phyloP scores from a whole-genome alignment of 1,139 yeast genomes.

The Sugiyamaella japonica region DNA sequence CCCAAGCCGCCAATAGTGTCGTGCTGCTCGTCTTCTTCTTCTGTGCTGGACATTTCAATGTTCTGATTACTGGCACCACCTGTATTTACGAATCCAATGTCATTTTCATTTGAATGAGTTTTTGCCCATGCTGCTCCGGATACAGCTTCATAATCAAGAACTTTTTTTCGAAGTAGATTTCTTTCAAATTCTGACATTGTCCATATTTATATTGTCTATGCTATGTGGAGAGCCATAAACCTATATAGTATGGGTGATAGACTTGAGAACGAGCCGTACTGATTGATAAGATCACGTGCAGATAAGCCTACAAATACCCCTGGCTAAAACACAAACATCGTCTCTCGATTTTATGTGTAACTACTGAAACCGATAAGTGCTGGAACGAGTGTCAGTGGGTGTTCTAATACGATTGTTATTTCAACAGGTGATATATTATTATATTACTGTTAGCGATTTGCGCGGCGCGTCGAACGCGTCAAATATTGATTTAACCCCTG shows the following conservation, averaged over 20 bases:
- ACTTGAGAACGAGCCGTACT: neutral
- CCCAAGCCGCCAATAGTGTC: conserved; percentile 6
- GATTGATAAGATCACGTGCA: neutral
- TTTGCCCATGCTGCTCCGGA: conserved; percentile 12
- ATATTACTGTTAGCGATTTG: neutral
- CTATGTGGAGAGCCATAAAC: neutral
- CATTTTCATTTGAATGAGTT: conserved; percentile 12
- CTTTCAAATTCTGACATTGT: conserved; percentile 14
- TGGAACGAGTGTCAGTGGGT: too few species aligned
- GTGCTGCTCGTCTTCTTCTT: conserved; percentile 4
- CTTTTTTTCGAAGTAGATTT: conserved; percentile 19
- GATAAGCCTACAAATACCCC: neutral
- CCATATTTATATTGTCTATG: neutral
- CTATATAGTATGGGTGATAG: neutral
- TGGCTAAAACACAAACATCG: neutral
- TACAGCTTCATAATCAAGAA: conserved; percentile 18
- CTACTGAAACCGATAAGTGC: too few species aligned
- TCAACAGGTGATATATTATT: too few species aligned
- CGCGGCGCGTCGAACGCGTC: neutral
- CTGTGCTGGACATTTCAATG: neutral
- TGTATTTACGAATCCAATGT: neutral
- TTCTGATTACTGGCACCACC: conserved; percentile 1
- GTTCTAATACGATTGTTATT: too few species aligned
- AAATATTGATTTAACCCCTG: neutral
- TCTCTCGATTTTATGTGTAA: too few species aligned